Base-by-base conservation (phyloP, 306 rosid genomes). In the Fragaria nilgerrensis region DNA sequence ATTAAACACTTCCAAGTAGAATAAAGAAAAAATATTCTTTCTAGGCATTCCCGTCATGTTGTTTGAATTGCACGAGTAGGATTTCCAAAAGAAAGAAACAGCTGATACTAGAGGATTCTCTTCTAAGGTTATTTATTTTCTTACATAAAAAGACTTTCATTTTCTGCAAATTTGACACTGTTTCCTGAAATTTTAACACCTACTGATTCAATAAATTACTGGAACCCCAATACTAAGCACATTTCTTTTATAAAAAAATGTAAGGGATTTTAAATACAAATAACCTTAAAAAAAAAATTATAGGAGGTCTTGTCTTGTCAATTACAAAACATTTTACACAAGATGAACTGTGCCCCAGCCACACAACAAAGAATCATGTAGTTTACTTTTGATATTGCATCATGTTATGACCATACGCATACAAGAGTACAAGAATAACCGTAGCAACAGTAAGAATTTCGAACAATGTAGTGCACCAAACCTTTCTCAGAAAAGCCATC, bases 401-500 rank as follows among this genome's bases (percentile, higher is more conserved):
- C 68, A 27, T 32, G 43, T 32, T 32, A 63, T 59, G 8, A 59
- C 19, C 19, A 16, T 63, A 63, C 7, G 23, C n/a, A 66, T 73
- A 9, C 58, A 23, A 17, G 12, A 68, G 25, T 23, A 47, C 37
- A 41, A 49, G 4, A 20, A 77, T 5, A 9, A 36, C 59, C 4
- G 7, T 23, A 52, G 22, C 58, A 19, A 52, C 3, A 12, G 19
- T 8, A 11, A 32, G 25, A 70, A 52, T 52, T 52, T 52, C 12
- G 9, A 19, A 27, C 11, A 29, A 45, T 27, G 45, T 27, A 80
- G 53, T 68, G 74, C 41, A 10, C 34, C 48, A 71, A 53, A 92
- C 98, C 97, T 94, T 85, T 61, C 75, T 83, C 74, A 87, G 83
- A 84, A 94, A 94, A 72, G 91, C 29, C 97, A 94, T 92, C 78